Base-by-base conservation (phyloP, 1,284 basidiomycete species). In the Albatrellus sp. region DNA sequence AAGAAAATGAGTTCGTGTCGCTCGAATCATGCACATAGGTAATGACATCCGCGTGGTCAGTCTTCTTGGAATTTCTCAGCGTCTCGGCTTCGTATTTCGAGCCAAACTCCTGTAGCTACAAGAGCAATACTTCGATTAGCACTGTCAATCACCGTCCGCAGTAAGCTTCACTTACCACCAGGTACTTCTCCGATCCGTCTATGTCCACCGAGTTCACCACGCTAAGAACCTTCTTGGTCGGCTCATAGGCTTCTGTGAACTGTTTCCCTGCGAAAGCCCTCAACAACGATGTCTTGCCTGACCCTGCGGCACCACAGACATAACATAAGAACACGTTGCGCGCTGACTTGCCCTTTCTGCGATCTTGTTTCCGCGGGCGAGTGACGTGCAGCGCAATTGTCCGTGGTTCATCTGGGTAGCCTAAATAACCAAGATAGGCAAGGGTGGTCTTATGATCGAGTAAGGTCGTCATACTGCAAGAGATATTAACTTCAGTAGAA, bases 1-100 rank as follows among this genome's bases (percentile, higher is more conserved):
- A 97, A 41, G 90, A 93, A 61, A 98, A 98, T 10, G 92, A 97
- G 63, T 98, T 98, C 20, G 96, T 98, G 61, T 98, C 96, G 58
- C 89, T 92, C 45, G 91, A 96, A 64, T 98, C 94, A 61, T 98
- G 86, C 33, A 98, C 90, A 61, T 93, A 97, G 48, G 96, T 77
- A 51, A 98, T 85, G 40, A 97, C 88, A 63, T 98, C 94, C 19
- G 90, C 90, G 44, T 87, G 67, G 59, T 94, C 90, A 32, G 87
- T 80, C 65, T 92, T 96, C 66, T 90, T 92, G 81, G 39, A 74
- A 60, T 86, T 92, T 48, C 91, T 77, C 44, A 98, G 68, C 17
- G 80, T 84, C 60, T 98, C 93, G 0, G 86, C 76, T 64, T 98
- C 94, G 59, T 96, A 92, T 61, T 84, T 87, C 35, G 88, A 91